These are phyloP conservation scores for Coniophora puteana DNA, from an alignment of 1,284 basidiomycete species.

Conservation along the genomic window DNA sequence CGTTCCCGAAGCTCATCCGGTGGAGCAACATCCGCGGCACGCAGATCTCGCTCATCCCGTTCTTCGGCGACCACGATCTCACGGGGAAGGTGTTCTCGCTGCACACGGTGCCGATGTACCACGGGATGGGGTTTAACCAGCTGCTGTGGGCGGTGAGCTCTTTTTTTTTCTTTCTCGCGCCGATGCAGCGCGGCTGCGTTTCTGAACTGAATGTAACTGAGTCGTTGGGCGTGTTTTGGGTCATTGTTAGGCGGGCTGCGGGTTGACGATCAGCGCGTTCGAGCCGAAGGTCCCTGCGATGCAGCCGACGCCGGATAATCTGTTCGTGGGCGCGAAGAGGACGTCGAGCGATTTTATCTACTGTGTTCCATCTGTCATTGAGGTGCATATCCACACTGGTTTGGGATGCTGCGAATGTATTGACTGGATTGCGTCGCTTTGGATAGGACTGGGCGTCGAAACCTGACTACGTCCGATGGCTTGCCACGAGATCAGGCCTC, in stretches of 20 bases:
- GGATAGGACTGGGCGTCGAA: not conserved
- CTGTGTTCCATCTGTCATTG: not conserved
- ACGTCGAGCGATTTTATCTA: not conserved
- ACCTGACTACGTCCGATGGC: not conserved
- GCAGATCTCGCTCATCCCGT: slow-evolving; percentile 2
- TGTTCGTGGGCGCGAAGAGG: not conserved
- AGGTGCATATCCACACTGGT: too few relatives aligned
- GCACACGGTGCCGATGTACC: slow-evolving; percentile 6
- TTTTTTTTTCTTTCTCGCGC: slow-evolving; percentile 6
- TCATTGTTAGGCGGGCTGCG: not conserved
- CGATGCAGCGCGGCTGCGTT: not conserved
- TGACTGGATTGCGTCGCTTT: too few relatives aligned
- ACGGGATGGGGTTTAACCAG: slow-evolving; percentile 19
- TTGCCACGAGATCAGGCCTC: not conserved
- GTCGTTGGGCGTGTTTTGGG: too few relatives aligned
- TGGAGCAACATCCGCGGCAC: slow-evolving; percentile 14
- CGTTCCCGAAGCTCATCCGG: slow-evolving; percentile 18
- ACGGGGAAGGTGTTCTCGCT: not conserved
- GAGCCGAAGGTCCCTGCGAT: not conserved
- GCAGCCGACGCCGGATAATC: not conserved
- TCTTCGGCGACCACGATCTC: slow-evolving; percentile 2
- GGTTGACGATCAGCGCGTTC: not conserved
- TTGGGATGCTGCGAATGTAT: too few relatives aligned
- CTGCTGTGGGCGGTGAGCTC: slow-evolving; percentile 16
- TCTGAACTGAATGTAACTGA: too few relatives aligned